Percentiles rank a stretch among this genome's conserved stretches.
Evolutionary conservation across 768 basidiomycete species (phyloP).

Genomic region (Coprinopsis cinerea): DNA sequence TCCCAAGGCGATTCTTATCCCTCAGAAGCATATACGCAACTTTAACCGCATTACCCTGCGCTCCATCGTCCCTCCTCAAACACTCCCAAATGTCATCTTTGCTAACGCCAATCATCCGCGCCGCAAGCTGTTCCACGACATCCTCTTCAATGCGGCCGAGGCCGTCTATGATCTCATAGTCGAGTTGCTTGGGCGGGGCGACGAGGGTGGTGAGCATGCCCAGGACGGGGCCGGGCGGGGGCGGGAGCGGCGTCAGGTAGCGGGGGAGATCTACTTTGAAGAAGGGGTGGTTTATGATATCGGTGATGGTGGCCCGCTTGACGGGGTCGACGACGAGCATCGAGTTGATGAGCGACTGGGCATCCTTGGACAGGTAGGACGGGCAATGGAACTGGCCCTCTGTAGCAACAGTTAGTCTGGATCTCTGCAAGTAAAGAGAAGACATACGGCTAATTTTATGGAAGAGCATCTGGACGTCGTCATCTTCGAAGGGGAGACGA

Average conservation of each 20-base stretch:
- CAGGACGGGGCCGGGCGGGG: slow-evolving; percentile 69
- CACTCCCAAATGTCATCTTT: slow-evolving; percentile 84
- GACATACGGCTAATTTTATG: slow-evolving; percentile 85
- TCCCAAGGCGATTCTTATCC: slow-evolving; percentile 79
- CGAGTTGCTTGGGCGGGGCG: slow-evolving; percentile 56
- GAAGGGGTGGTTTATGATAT: slow-evolving; percentile 89
- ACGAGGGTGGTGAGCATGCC: slow-evolving; percentile 71
- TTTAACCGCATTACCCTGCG: slow-evolving; percentile 88
- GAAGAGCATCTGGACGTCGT: slow-evolving; percentile 88
- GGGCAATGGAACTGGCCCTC: slow-evolving; percentile 88
- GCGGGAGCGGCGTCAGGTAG: slow-evolving; percentile 82
- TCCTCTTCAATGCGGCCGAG: slow-evolving; percentile 90
- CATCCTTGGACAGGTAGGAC: slow-evolving; percentile 70
- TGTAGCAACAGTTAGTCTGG: slow-evolving; percentile 24
- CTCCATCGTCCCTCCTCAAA: slow-evolving; percentile 75
- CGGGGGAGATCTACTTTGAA: slow-evolving; percentile 80
- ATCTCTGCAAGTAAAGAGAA: background rate
- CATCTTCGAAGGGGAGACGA: slow-evolving; percentile 93
- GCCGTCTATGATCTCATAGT: slow-evolving; percentile 86
- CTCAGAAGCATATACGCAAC: slow-evolving; percentile 92
- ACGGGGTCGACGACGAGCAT: slow-evolving; percentile 96
- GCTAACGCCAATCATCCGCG: slow-evolving; percentile 65
- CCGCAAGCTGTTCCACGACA: slow-evolving; percentile 77
- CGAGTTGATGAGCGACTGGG: slow-evolving; percentile 68
- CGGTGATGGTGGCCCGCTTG: slow-evolving; percentile 88